These are phyloP conservation scores for Puccinia polysora DNA, from an alignment of 1,284 basidiomycete genomes.

Conservation along the genomic window DNA sequence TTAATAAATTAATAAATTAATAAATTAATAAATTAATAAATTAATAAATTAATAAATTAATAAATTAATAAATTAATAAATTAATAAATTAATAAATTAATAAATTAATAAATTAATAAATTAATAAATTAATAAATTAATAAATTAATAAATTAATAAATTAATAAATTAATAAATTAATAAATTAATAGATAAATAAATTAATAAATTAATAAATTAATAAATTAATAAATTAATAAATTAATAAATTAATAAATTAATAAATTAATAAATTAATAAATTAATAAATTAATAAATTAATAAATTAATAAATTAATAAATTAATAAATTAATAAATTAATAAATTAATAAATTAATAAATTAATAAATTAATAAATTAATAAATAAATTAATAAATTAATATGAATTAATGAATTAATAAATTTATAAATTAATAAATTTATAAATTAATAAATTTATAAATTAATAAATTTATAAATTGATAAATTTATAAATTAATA, in stretches of 20 bases:
- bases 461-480: conserved; percentile 2
- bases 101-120: not conserved
- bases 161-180: not conserved
- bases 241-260: not conserved
- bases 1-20: not conserved
- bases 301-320: conserved; percentile 1
- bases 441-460: not conserved
- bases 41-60: not conserved
- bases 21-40: not conserved
- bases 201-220: not conserved
- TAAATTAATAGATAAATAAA: too few relatives aligned
- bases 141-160: not conserved
- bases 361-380: not conserved
- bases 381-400: not conserved
- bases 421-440: not conserved
- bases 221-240: conserved; percentile 2
- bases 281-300: not conserved
- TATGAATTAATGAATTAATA: too few relatives aligned
- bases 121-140: not conserved
- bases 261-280: conserved; percentile 5
- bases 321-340: not conserved
- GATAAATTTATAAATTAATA: not conserved
- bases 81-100: not conserved
- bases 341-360: conserved; percentile 1
- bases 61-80: not conserved